A percentile compares a stretch with the other conserved stretches of the same genome.
Conservation (phyloP, 768 basidiomycete genomes). For the Tulasnella sp. region DNA sequence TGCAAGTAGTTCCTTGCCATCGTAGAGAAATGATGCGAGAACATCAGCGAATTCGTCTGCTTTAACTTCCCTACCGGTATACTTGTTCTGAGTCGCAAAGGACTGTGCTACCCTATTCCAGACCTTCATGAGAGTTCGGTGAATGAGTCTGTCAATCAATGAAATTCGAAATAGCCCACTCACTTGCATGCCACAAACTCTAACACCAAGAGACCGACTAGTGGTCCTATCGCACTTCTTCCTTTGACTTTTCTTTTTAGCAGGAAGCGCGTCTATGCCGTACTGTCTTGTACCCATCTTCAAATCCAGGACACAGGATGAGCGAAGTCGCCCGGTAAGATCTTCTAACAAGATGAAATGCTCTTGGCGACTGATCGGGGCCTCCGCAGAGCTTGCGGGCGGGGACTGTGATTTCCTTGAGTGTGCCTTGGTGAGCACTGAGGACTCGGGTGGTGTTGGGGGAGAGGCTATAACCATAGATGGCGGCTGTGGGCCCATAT, state of each 20-base stretch:
- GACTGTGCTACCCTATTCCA: constrained; percentile 79
- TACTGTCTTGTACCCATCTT: constrained; percentile 99
- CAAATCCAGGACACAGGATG: constrained; percentile 89
- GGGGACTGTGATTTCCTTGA: constrained; percentile 20
- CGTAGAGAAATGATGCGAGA: constrained; percentile 68
- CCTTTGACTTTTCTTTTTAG: constrained; percentile 95
- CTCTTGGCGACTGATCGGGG: constrained; percentile 68
- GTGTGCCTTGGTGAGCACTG: constrained; percentile 18
- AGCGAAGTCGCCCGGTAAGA: constrained; percentile 79
- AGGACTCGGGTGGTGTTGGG: constrained; percentile 20
- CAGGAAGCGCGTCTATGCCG: constrained; percentile 81
- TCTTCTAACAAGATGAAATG: constrained; percentile 99
- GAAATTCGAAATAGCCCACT: constrained; percentile 23
- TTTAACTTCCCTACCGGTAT: constrained; percentile 81
- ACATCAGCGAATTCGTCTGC: constrained; percentile 74
- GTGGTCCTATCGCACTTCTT: constrained; percentile 98
- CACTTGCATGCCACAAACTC: constrained; percentile 99
- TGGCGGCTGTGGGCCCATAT: background rate
- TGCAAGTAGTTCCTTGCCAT: constrained; percentile 70
- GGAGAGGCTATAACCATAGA: constrained; percentile 1
- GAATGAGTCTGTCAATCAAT: background rate
- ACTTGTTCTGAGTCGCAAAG: constrained; percentile 92
- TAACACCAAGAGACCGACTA: constrained; percentile 75
- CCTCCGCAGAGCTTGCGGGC: constrained; percentile 25
- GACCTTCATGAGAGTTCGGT: constrained; percentile 40